Conservation (phyloP, 2,329 filamentous ascomycete genomes). For the Monosporascus sp. region DNA sequence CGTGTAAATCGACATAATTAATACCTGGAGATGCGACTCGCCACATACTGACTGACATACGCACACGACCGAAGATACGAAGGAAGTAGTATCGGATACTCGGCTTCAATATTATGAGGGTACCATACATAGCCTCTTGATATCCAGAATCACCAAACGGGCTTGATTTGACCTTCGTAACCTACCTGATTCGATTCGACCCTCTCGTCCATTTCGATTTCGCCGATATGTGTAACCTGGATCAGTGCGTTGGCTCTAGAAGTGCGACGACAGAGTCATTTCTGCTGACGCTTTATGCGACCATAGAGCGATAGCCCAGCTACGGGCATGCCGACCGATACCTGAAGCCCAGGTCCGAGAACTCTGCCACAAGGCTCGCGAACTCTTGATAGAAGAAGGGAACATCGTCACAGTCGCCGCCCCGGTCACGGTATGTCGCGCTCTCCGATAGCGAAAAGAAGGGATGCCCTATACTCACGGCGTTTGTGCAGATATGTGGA, state of each 20-base stretch:
- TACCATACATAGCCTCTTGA: not conserved
- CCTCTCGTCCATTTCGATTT: not conserved
- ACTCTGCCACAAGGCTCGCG: conserved; percentile 93
- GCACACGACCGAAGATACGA: not conserved
- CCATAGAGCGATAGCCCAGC: conserved; percentile 81
- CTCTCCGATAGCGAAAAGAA: not conserved
- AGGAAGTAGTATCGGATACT: not conserved
- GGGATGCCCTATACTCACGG: conserved; percentile 1
- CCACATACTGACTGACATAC: not conserved
- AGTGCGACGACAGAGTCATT: not conserved
- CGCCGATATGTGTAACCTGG: conserved; percentile 78
- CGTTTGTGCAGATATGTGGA: conserved; percentile 68
- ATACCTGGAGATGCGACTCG: not conserved
- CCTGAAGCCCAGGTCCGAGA: conserved; percentile 93
- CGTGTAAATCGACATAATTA: not conserved
- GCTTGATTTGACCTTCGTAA: not conserved
- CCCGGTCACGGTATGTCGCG: conserved; percentile 71
- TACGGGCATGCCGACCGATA: conserved; percentile 93
- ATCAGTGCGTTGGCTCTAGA: conserved; percentile 57
- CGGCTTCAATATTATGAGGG: not conserved
- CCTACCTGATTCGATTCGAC: not conserved
- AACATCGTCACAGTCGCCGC: conserved; percentile 95
- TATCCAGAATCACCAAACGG: not conserved
- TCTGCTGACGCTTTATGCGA: conserved; percentile 3
- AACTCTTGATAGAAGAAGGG: conserved; percentile 93